Evolutionary conservation across 495 filamentous ascomycete genomes (phyloP).

Genomic region (Aspergillus leporis): DNA sequence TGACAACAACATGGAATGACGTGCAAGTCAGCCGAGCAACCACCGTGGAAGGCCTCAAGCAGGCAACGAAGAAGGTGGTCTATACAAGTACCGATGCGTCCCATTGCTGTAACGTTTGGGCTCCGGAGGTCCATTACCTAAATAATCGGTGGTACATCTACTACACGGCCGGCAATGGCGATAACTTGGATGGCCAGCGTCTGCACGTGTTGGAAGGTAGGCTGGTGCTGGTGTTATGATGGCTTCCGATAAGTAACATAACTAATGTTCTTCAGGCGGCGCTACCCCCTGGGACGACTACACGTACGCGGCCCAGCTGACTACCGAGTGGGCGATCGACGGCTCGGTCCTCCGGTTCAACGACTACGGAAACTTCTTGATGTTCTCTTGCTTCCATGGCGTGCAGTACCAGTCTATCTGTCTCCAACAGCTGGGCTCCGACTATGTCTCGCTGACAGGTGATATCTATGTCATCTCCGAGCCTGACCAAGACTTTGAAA

Average conservation of each 20-base stretch:
- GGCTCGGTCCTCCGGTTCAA: constrained; percentile 40
- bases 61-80: constrained; percentile 46
- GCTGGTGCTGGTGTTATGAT: not conserved
- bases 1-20: constrained; percentile 48
- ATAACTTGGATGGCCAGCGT: constrained; percentile 18
- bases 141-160: constrained; percentile 29
- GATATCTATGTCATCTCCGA: constrained; percentile 41
- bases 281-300: constrained; percentile 43
- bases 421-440: constrained; percentile 29
- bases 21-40: constrained; percentile 50
- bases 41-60: constrained; percentile 49
- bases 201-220: constrained; percentile 16
- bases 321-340: constrained; percentile 39
- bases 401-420: constrained; percentile 46
- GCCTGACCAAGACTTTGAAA: constrained; percentile 48
- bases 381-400: constrained; percentile 48
- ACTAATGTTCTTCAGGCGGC: constrained; percentile 30
- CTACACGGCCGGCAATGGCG: constrained; percentile 19
- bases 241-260: not conserved
- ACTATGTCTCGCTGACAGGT: constrained; percentile 29
- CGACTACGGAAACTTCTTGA: constrained; percentile 38
- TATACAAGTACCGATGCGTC: constrained; percentile 39
- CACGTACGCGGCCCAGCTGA: constrained; percentile 20
- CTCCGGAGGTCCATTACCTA: constrained; percentile 54
- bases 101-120: constrained; percentile 56